Evolutionary conservation across 257 asterid genomes (phyloP), one percentile per base, ranked within the genome.

Genomic region (Ophiorrhiza pumila): DNA sequence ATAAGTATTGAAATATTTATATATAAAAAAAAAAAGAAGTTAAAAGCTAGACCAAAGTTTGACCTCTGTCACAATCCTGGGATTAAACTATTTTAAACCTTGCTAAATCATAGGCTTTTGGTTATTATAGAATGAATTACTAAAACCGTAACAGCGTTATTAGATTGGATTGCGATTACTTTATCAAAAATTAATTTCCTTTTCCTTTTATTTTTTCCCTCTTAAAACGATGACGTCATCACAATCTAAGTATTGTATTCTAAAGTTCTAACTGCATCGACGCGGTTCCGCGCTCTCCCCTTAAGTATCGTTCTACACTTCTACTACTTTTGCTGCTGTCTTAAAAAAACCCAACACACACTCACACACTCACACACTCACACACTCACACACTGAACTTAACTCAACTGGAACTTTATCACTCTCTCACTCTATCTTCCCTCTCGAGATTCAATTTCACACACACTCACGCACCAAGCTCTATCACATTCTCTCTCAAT

Each of bases 381-480:
- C 57, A 20, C 25, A 50, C 9, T 17, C 57, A 50, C 57, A 50
- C 57, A 50, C 57, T 53, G 31, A 53, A 6, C 14, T 53, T 14
- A 37, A 37, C 42, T 37, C 1, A n/a, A n/a, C n/a, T n/a, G n/a
- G n/a, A n/a, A n/a, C n/a, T n/a, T n/a, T n/a, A n/a, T n/a, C n/a
- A n/a, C 31, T 53, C 31, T 53, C 31, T 53, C 42, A 37, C 7
- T 37, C 42, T 3, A 3, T 37, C n/a, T 11, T n/a, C n/a, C n/a
- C n/a, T n/a, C n/a, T n/a, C n/a, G n/a, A n/a, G n/a, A n/a, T n/a
- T n/a, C n/a, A n/a, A n/a, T 53, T 53, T 23, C 23, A n/a, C 60
- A 53, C 60, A 53, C 60, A 53, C 60, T n/a, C 60, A 53, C 60
- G 7, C 14, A 53, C n/a, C n/a, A n/a, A n/a, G n/a, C n/a, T n/a